Conservation (phyloP, 495 filamentous ascomycete genomes). For the Talaromyces trachyspermus region DNA sequence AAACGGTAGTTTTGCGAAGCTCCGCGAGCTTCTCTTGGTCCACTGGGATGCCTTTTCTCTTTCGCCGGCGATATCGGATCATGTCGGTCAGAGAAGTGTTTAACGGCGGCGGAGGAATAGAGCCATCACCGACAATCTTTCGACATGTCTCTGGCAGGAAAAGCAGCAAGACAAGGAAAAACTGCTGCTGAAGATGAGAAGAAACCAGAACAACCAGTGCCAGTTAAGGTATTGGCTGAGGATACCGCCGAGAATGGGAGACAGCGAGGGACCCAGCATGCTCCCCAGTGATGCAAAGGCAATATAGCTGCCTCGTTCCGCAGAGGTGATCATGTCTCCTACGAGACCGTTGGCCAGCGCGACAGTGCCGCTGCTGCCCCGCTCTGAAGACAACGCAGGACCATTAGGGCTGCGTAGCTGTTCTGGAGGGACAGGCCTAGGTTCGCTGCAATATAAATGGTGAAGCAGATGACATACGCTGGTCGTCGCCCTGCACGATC, state of each 20-base stretch:
- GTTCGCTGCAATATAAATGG: constrained; percentile 40
- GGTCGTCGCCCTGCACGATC: constrained; percentile 44
- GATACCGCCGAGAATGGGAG: constrained; percentile 57
- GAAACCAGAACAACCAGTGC: constrained; percentile 65
- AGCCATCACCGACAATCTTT: constrained; percentile 36
- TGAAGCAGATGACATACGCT: constrained; percentile 39
- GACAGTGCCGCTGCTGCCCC: constrained; percentile 41
- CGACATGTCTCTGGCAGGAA: constrained; percentile 39
- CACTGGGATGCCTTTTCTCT: constrained; percentile 9
- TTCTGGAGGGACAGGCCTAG: constrained; percentile 40
- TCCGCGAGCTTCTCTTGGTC: constrained; percentile 13
- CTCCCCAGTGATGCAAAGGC: constrained; percentile 28
- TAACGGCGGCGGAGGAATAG: constrained; percentile 12
- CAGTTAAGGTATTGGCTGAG: constrained; percentile 60
- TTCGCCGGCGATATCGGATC: constrained; percentile 16
- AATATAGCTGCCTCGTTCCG: constrained; percentile 43
- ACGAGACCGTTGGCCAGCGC: constrained; percentile 39
- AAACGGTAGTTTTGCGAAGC: constrained; percentile 31
- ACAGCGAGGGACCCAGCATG: constrained; percentile 35
- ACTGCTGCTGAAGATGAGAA: constrained; percentile 47
- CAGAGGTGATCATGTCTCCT: constrained; percentile 35
- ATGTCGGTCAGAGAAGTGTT: constrained; percentile 15
- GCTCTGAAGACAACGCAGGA: constrained; percentile 44
- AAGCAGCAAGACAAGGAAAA: constrained; percentile 22
- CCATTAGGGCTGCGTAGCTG: constrained; percentile 35